Evolutionary conservation across 805 yeast genomes (phyloP).

Genomic region (Starmera quercuum): DNA sequence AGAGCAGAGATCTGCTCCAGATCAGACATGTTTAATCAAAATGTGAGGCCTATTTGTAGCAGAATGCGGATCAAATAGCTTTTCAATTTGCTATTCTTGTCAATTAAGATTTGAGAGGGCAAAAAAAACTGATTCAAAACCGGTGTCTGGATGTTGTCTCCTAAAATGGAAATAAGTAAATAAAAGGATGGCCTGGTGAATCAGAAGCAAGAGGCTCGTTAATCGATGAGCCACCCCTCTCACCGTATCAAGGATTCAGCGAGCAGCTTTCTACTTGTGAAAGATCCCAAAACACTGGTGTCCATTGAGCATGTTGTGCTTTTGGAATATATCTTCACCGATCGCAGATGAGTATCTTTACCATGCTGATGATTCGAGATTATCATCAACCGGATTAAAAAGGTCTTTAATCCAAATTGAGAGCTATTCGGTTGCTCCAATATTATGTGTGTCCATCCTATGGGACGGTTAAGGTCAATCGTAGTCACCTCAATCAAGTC

Average conservation of each 20-base stretch:
- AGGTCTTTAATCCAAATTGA: conserved; percentile 57
- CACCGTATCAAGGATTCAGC: conserved; percentile 16
- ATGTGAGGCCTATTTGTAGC: background rate
- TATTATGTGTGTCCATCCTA: conserved; percentile 70
- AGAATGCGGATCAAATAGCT: background rate
- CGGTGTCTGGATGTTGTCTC: background rate
- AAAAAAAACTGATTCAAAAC: too few relatives aligned
- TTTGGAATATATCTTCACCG: conserved; percentile 53
- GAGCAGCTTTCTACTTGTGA: conserved; percentile 15
- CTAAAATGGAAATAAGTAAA: background rate
- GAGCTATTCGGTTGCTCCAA: conserved; percentile 24
- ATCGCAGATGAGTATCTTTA: conserved; percentile 86
- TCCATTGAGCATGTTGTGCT: conserved; percentile 19
- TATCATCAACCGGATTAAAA: conserved; percentile 53
- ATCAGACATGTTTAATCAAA: conserved; percentile 29
- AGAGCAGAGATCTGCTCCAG: conserved; percentile 45
- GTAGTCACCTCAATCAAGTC: conserved; percentile 63
- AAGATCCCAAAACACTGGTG: conserved; percentile 15
- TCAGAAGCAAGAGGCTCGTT: background rate
- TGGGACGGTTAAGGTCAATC: conserved; percentile 53
- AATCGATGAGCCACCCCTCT: background rate
- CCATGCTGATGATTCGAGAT: conserved; percentile 88
- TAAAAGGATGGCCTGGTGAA: too few relatives aligned
- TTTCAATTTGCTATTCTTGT: too few relatives aligned
- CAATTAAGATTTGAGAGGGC: too few relatives aligned